phyloP scores from a whole-genome alignment of 352 stramenopile genomes.

The Globisporangium rhizosaccharum region DNA sequence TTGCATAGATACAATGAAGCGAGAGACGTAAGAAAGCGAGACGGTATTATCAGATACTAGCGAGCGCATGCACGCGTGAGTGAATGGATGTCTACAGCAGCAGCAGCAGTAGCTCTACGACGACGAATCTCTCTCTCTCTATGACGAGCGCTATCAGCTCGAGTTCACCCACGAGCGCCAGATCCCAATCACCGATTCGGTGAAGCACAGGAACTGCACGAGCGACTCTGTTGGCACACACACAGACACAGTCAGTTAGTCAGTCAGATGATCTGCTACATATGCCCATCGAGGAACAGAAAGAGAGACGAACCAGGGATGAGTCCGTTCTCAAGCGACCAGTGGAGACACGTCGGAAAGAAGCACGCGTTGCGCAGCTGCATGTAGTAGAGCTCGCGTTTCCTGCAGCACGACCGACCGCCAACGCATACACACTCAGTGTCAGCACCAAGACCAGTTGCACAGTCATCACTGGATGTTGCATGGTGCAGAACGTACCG shows the following conservation, averaged over 20 bases:
- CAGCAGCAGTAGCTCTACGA: constrained; percentile 1
- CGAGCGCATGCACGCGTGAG: not conserved
- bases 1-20: too few species aligned
- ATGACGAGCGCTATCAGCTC: constrained; percentile 10
- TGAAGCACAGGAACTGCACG: constrained; percentile 68
- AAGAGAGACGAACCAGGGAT: constrained; percentile 42
- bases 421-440: not conserved
- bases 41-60: too few species aligned
- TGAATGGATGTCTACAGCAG: not conserved
- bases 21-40: too few species aligned
- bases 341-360: constrained; percentile 76
- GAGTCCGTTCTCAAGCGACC: constrained; percentile 64
- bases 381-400: constrained; percentile 69
- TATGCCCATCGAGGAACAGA: constrained; percentile 1
- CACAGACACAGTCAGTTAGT: not conserved
- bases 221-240: constrained; percentile 37
- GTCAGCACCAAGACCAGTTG: not conserved
- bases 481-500: constrained; percentile 21
- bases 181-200: constrained; percentile 55
- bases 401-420: constrained; percentile 19
- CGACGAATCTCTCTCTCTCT: not conserved
- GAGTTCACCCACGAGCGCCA: constrained; percentile 73
- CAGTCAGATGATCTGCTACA: not conserved
- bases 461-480: not conserved
- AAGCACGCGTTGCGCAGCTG: constrained; percentile 81